Percentiles rank a stretch among this genome's conserved stretches.
Conservation (phyloP, 1,284 basidiomycete species). For the Sporisorium scitamineum region DNA sequence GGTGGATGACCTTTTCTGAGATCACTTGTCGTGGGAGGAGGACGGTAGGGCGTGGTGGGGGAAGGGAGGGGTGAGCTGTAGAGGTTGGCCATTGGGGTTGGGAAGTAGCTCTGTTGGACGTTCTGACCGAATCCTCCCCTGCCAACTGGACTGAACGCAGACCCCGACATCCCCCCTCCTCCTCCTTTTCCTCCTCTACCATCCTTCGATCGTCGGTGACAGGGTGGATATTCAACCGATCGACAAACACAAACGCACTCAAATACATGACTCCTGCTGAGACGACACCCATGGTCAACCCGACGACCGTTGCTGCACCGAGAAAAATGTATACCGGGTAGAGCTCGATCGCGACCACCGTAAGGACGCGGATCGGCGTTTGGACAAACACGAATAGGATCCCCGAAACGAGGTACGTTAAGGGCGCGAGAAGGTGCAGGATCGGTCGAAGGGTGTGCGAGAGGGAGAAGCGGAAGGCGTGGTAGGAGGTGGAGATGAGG, state of each 20-base stretch:
- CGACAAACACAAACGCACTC: constrained; percentile 39
- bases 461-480: constrained; percentile 10
- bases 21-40: neutral
- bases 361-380: constrained; percentile 7
- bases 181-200: neutral
- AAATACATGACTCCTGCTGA: constrained; percentile 34
- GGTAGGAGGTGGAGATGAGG: constrained; percentile 10
- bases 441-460: constrained; percentile 29
- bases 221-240: constrained; percentile 7
- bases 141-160: neutral
- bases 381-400: constrained; percentile 33
- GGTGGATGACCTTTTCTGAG: neutral
- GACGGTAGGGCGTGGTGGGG: constrained; percentile 8
- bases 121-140: neutral
- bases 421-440: constrained; percentile 18
- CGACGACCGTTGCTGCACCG: constrained; percentile 36
- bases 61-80: constrained; percentile 14
- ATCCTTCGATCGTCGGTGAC: neutral
- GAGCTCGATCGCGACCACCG: constrained; percentile 15
- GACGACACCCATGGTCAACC: constrained; percentile 24
- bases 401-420: constrained; percentile 39
- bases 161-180: neutral
- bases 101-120: neutral
- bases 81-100: neutral
- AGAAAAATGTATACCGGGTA: constrained; percentile 57